Conservation (phyloP, 2,329 filamentous ascomycete species). For the Xenoacremonium recifei region DNA sequence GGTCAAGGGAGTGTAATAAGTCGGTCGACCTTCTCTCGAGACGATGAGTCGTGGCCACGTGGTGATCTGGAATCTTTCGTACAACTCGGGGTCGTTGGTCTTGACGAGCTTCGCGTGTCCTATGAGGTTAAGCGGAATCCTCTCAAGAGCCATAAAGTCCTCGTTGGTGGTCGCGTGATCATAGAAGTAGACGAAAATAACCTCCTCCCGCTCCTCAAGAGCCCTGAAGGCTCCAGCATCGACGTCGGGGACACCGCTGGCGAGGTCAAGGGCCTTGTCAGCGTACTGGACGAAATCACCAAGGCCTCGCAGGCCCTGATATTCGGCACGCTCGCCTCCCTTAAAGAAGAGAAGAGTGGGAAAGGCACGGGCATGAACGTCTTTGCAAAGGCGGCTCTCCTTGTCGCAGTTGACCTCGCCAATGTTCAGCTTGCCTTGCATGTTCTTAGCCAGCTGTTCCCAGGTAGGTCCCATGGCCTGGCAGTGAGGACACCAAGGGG, state of each 20-base stretch:
- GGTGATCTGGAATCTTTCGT: conserved; percentile 86
- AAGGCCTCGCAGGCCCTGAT: conserved; percentile 84
- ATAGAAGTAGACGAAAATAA: conserved; percentile 97
- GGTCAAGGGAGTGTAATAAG: conserved; percentile 83
- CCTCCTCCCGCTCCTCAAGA: conserved; percentile 89
- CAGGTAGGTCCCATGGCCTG: conserved; percentile 89
- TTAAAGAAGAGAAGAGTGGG: conserved; percentile 93
- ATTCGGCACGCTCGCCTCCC: conserved; percentile 88
- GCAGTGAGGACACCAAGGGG: conserved; percentile 95
- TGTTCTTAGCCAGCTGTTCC: conserved; percentile 85
- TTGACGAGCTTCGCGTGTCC: conserved; percentile 92
- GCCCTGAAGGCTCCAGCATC: conserved; percentile 73
- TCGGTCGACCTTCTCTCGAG: conserved; percentile 82
- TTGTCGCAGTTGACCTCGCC: conserved; percentile 95
- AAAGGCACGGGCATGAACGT: conserved; percentile 75
- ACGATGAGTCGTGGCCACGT: conserved; percentile 95
- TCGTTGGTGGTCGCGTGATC: conserved; percentile 91
- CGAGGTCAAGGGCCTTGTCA: conserved; percentile 78
- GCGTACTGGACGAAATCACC: conserved; percentile 88
- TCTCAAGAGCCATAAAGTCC: conserved; percentile 85
- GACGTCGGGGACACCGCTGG: conserved; percentile 76
- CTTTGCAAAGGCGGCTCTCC: conserved; percentile 87
- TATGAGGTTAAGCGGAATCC: conserved; percentile 82
- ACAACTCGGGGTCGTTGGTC: conserved; percentile 74
- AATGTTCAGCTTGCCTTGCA: conserved; percentile 86